Evolutionary conservation across 495 filamentous ascomycete species (phyloP).

Genomic region (Chlorociboria aeruginascens): DNA sequence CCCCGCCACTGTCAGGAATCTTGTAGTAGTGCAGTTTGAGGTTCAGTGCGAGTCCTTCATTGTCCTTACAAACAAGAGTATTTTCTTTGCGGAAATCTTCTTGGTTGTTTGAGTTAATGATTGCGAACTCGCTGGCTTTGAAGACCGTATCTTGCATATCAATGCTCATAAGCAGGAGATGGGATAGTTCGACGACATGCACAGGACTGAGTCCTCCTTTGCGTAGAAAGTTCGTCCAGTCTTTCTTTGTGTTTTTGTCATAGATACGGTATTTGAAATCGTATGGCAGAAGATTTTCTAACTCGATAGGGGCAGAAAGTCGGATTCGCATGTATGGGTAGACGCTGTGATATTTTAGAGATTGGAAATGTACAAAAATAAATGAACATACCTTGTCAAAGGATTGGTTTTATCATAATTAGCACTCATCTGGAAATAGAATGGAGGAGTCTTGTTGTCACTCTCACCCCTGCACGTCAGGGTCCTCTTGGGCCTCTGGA

Average conservation of each 20-base stretch:
- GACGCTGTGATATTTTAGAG: slow-evolving; percentile 34
- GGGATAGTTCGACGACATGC: slow-evolving; percentile 91
- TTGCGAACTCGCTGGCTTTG: slow-evolving; percentile 88
- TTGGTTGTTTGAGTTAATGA: slow-evolving; percentile 83
- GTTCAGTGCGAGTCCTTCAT: slow-evolving; percentile 61
- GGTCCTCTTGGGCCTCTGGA: slow-evolving; percentile 71
- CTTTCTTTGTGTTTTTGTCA: slow-evolving; percentile 92
- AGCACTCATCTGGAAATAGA: slow-evolving; percentile 93
- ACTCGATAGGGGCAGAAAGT: slow-evolving; percentile 80
- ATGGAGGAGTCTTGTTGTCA: slow-evolving; percentile 64
- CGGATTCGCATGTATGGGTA: slow-evolving; percentile 94
- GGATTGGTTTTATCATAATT: slow-evolving; percentile 71
- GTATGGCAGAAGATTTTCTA: slow-evolving; percentile 89
- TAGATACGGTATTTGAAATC: slow-evolving; percentile 99
- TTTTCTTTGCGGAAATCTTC: slow-evolving; percentile 82
- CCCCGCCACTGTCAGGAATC: slow-evolving; percentile 84
- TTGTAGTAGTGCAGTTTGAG: slow-evolving; percentile 88
- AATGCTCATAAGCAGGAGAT: slow-evolving; percentile 81
- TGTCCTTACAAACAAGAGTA: slow-evolving; percentile 69
- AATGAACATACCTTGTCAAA: slow-evolving; percentile 41
- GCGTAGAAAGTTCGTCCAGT: slow-evolving; percentile 96
- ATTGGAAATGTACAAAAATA: slow-evolving; percentile 40
- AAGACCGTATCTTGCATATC: slow-evolving; percentile 94
- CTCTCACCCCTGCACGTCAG: slow-evolving; percentile 78
- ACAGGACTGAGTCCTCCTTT: slow-evolving; percentile 95